A percentile compares a stretch with the other conserved stretches of the same genome.
These are phyloP conservation scores for Wallacemonas collosoma DNA, from an alignment of 208 protist genomes.

Conservation along the genomic window DNA sequence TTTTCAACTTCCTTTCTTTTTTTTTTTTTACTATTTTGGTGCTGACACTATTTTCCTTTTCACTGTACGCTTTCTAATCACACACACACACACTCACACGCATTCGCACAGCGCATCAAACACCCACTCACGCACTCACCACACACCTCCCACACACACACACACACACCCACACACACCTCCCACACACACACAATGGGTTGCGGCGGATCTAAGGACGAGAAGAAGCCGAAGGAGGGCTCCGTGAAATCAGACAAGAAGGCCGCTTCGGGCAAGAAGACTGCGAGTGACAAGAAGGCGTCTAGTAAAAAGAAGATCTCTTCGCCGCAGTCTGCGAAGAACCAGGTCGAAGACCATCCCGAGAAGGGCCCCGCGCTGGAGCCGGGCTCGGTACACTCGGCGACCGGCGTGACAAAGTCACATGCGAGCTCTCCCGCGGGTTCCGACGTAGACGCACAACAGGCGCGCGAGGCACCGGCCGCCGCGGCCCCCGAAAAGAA, in stretches of 20 bases:
- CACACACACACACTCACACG: not conserved
- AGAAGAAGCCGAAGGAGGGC: constrained; percentile 15
- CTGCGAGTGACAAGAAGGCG: constrained; percentile 12
- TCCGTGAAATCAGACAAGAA: constrained; percentile 7
- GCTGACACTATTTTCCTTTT: no score
- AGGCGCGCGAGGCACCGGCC: not conserved
- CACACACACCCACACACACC: not conserved
- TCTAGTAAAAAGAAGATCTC: not conserved
- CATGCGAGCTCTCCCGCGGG: not conserved
- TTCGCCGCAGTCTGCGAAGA: not conserved
- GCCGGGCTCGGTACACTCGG: not conserved
- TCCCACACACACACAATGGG: constrained; percentile 13
- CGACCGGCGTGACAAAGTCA: constrained; percentile 6
- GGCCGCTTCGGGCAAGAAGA: not conserved
- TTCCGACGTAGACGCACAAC: not conserved
- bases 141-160: not conserved
- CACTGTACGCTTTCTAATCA: not conserved
- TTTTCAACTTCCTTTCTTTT: no score
- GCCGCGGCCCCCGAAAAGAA: not conserved
- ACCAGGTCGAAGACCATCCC: constrained; percentile 7
- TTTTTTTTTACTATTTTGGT: no score
- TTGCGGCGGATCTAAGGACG: constrained; percentile 19
- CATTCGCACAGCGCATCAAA: not conserved
- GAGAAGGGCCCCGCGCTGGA: constrained; percentile 1
- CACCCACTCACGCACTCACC: not conserved